Base-by-base conservation (phyloP, 768 basidiomycete species). In the Pleurotus eryngii region DNA sequence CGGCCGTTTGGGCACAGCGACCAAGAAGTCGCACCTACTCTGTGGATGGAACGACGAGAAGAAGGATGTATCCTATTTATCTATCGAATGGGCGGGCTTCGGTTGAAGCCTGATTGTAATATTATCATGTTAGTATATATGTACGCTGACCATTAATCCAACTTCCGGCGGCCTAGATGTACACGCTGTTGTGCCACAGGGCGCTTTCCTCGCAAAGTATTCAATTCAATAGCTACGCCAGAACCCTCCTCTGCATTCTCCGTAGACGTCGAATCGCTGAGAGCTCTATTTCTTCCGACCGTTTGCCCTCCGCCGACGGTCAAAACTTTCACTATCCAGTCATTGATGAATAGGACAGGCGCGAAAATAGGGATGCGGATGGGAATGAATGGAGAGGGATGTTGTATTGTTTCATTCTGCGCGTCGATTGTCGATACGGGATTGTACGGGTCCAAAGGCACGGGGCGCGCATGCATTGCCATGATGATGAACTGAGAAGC, bases 1-100 rank as follows among this genome's bases (percentile, higher is more conserved):
- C 68, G 97, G 97, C 15, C 81, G 97, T 35, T 73, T 99, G 35
- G 97, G 96, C 1, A 99, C 97, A 3, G 97, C 91, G 9, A 98
- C 97, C 7, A 98, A 98, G 72, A 99, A 99, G 72, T 85, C 93
- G 0, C 95, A 98, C 69, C 73, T 98, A 27, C 73, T 98, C 3
- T 97, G 94, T 64, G 84, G 87, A 30, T 97, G 90, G 89, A 86
- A 96, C 64, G 87, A 91, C 37, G 78, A 77, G 49, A 83, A 76
- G 64, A 76, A 81, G 42, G 71, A 78, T 59, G 90, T 84, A 2
- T 82, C 85, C 0, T 92, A 90, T 72, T 78, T 89, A 56, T 89
- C 89, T 48, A 81, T 95, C 58, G 92, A 94, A 72, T 95, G 93
- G 93, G 90, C 92, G 35, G 90, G 90, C 9, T 95, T 95, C 64